Percentiles rank a stretch among this genome's conserved stretches.
These are phyloP conservation scores for Ilyonectria mors-panacis DNA, from an alignment of 2,329 filamentous ascomycete species.

Conservation along the genomic window DNA sequence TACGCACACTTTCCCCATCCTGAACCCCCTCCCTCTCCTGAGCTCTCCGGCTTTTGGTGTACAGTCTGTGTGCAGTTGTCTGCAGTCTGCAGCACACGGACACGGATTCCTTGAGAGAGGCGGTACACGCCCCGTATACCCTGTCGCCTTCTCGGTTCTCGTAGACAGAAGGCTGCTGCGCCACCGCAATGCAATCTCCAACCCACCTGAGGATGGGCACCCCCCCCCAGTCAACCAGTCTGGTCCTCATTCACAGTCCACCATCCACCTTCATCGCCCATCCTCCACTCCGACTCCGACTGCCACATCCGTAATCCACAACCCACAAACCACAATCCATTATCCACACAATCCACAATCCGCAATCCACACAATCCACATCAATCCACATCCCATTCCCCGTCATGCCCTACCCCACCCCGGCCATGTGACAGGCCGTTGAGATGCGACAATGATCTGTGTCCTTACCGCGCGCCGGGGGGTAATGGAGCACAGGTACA, in stretches of 20 bases:
- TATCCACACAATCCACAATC: too few relatives aligned
- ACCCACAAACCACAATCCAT: too few relatives aligned
- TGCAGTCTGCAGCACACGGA: conserved; percentile 20
- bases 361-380: too few relatives aligned
- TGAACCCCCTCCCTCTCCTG: conserved; percentile 28
- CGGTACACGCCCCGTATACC: conserved; percentile 11
- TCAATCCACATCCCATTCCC: conserved; percentile 20
- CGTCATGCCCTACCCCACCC: conserved; percentile 37
- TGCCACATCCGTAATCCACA: too few relatives aligned
- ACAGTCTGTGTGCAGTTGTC: neutral
- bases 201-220: conserved; percentile 15
- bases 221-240: conserved; percentile 1
- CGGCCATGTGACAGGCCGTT: conserved; percentile 41
- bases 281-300: conserved; percentile 26
- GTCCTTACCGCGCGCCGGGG: conserved; percentile 35
- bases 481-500: conserved; percentile 31
- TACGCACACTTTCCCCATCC: conserved; percentile 24
- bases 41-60: neutral
- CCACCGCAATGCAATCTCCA: conserved; percentile 37
- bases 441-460: conserved; percentile 43
- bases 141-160: conserved; percentile 30
- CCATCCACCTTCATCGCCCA: conserved; percentile 1
- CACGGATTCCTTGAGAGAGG: neutral
- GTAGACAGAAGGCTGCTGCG: conserved; percentile 14
- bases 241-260: neutral